Percentiles rank a stretch among this genome's conserved stretches.
Conservation (phyloP, 192 early-diverging fungal species). For the Allomyces macrogynus region DNA sequence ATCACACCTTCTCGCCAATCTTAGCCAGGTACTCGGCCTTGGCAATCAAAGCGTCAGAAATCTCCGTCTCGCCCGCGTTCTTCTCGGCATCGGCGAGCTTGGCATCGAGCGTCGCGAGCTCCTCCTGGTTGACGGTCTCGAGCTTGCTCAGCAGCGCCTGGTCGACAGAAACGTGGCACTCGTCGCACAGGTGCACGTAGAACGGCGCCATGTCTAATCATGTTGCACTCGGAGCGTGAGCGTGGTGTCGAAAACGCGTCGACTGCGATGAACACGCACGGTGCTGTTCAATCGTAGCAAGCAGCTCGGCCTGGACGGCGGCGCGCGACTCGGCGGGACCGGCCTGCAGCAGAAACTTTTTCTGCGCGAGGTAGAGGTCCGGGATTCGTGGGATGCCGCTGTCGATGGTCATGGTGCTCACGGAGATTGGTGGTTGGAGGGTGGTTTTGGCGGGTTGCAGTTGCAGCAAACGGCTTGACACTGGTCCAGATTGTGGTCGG, state of each 20-base stretch:
- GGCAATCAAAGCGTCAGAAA: conserved; percentile 64
- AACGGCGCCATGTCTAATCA: conserved; percentile 86
- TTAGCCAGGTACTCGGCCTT: conserved; percentile 77
- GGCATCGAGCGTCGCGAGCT: conserved; percentile 58
- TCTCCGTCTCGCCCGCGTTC: conserved; percentile 75
- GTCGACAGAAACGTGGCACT: conserved; percentile 40
- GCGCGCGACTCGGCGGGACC: no score
- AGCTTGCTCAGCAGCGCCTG: conserved; percentile 22
- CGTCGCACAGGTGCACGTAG: conserved; percentile 38
- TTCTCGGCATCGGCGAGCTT: conserved; percentile 73
- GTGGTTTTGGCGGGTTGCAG: no score
- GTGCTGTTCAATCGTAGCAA: conserved; percentile 2
- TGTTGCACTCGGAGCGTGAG: no score
- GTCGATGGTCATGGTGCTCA: no score
- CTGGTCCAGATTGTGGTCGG: no score
- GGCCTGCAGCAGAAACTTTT: conserved; percentile 1
- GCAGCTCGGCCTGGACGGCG: conserved; percentile 1
- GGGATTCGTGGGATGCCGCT: conserved; percentile 4
- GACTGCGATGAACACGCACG: not conserved
- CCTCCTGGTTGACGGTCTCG: conserved; percentile 51
- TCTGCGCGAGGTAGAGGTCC: not conserved
- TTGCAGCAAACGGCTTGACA: no score
- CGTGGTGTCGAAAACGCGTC: conserved; percentile 2
- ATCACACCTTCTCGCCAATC: conserved; percentile 75
- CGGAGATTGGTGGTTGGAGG: no score